These are phyloP conservation scores for Pseudogymnoascus sp. DNA, from an alignment of 2,329 filamentous ascomycete genomes.

Conservation along the genomic window DNA sequence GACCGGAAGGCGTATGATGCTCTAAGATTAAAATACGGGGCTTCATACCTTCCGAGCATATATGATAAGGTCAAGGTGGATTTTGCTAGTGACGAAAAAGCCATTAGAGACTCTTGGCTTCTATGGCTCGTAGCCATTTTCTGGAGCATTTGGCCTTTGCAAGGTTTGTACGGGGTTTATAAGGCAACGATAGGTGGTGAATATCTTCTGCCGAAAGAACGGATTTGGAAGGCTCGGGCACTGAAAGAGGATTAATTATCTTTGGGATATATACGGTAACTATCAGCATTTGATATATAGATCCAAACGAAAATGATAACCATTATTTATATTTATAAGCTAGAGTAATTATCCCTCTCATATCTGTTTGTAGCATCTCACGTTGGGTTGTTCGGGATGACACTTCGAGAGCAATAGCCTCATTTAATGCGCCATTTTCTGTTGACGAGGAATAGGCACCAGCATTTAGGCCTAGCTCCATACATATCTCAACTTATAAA, in stretches of 20 bases:
- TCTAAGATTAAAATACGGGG: slow-evolving; percentile 56
- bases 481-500: not conserved
- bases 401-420: not conserved
- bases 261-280: not conserved
- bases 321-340: not conserved
- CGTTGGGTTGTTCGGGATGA: not conserved
- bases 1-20: slow-evolving; percentile 51
- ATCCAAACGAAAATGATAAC: not conserved
- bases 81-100: slow-evolving; percentile 25
- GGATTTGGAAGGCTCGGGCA: not conserved
- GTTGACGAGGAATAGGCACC: not conserved
- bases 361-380: not conserved
- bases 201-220: slow-evolving; percentile 22
- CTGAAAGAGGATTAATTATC: not conserved
- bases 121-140: slow-evolving; percentile 24
- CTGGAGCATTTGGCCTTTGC: slow-evolving; percentile 27
- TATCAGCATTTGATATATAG: not conserved
- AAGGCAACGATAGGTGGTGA: slow-evolving; percentile 22
- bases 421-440: not conserved
- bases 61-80: slow-evolving; percentile 41
- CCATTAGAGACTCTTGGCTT: slow-evolving; percentile 27
- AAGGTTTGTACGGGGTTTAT: slow-evolving; percentile 25
- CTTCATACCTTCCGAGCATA: slow-evolving; percentile 46
- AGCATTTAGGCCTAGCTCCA: not conserved
- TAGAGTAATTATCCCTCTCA: not conserved